Percentiles rank a stretch among this genome's conserved stretches.
Conservation (phyloP, 2,329 filamentous ascomycete genomes). For the Hypoxylon sp. region DNA sequence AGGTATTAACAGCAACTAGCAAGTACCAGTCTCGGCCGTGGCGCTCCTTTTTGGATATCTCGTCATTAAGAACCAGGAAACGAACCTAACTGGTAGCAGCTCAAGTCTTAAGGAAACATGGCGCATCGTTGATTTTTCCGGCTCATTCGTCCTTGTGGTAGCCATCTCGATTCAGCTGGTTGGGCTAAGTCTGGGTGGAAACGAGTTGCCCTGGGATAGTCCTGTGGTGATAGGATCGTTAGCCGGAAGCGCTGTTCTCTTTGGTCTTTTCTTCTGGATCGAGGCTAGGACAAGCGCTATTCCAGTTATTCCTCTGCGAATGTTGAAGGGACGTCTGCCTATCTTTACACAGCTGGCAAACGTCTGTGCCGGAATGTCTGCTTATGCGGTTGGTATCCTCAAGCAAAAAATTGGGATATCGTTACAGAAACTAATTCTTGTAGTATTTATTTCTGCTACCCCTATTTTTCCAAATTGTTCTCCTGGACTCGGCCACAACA, state of each 20-base stretch:
- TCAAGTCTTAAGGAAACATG: slow-evolving; percentile 53
- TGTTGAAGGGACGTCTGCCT: slow-evolving; percentile 64
- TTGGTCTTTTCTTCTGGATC: slow-evolving; percentile 56
- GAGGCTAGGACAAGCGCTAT: slow-evolving; percentile 60
- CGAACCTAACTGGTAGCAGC: slow-evolving; percentile 42
- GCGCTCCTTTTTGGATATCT: slow-evolving; percentile 62
- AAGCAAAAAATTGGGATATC: not conserved
- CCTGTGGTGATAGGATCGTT: slow-evolving; percentile 57
- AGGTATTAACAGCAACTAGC: slow-evolving; percentile 41
- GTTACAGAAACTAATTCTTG: not conserved
- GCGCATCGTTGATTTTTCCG: slow-evolving; percentile 65
- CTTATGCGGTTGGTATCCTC: slow-evolving; percentile 63
- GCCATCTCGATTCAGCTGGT: slow-evolving; percentile 66
- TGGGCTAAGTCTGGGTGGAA: slow-evolving; percentile 64
- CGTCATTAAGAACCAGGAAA: slow-evolving; percentile 58
- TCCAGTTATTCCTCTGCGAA: slow-evolving; percentile 63
- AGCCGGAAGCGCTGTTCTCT: slow-evolving; percentile 53
- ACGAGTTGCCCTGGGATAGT: slow-evolving; percentile 61
- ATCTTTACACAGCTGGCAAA: slow-evolving; percentile 66
- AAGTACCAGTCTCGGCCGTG: slow-evolving; percentile 66
- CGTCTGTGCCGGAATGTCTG: slow-evolving; percentile 66
- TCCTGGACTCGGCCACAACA: slow-evolving; percentile 68
- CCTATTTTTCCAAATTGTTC: slow-evolving; percentile 74
- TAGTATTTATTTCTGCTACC: slow-evolving; percentile 74
- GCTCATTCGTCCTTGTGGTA: slow-evolving; percentile 64